Evolutionary conservation across 2,329 filamentous ascomycete species (phyloP).

Genomic region (Venturia asperata): DNA sequence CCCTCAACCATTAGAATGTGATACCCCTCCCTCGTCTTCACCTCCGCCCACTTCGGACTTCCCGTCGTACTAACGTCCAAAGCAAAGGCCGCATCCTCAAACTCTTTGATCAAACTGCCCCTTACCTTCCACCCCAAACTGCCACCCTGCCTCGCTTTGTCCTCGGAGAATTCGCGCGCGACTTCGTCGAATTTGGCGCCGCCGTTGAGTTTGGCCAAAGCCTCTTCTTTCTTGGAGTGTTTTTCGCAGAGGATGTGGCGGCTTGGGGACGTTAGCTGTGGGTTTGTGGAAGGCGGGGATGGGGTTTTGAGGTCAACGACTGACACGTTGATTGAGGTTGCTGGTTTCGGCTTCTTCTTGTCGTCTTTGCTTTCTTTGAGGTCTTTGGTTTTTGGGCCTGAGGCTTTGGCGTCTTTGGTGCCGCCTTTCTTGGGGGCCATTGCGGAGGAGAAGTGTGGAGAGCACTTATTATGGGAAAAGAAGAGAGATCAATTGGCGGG

Average conservation of each 20-base stretch:
- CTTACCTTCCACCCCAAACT: slow-evolving; percentile 66
- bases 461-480: not conserved
- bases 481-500: not conserved
- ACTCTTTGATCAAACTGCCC: slow-evolving; percentile 58
- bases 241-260: slow-evolving; percentile 74
- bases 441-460: not conserved
- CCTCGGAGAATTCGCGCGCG: slow-evolving; percentile 64
- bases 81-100: slow-evolving; percentile 65
- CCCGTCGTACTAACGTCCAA: slow-evolving; percentile 59
- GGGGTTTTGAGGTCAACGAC: not conserved
- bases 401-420: slow-evolving; percentile 26
- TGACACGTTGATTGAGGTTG: slow-evolving; percentile 61
- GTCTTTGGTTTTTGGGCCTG: slow-evolving; percentile 31
- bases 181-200: slow-evolving; percentile 70
- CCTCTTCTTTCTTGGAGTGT: slow-evolving; percentile 70
- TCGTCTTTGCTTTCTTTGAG: slow-evolving; percentile 29
- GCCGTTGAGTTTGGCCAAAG: slow-evolving; percentile 57
- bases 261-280: not conserved
- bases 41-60: slow-evolving; percentile 60
- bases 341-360: slow-evolving; percentile 48
- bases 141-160: slow-evolving; percentile 60
- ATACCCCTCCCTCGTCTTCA: slow-evolving; percentile 69
- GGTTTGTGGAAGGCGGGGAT: not conserved
- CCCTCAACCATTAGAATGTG: slow-evolving; percentile 75
- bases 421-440: slow-evolving; percentile 29